Evolutionary conservation across 495 filamentous ascomycete genomes (phyloP), one percentile per base, ranked within the genome.

Genomic region (Podospora conica): DNA sequence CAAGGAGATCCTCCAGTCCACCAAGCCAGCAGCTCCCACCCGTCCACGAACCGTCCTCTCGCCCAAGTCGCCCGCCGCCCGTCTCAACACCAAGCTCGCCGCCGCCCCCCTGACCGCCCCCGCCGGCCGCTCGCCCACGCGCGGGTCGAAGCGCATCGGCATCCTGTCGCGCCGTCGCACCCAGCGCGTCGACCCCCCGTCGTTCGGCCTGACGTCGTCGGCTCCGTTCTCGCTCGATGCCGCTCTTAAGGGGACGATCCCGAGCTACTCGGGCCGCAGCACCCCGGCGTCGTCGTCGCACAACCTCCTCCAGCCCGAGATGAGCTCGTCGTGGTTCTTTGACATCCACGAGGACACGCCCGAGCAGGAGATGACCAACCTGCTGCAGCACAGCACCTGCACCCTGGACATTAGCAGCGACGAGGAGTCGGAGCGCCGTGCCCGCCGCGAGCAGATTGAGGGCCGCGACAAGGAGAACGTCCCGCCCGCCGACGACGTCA

Each of bases 311-410:
- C 31, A 55, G 28, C 27, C 83, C 12, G 82, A 83, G 60, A 74
- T 79, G 55, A 86, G 84, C 24, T 85, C 86, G 23, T 84, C 84
- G 18, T 97, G 94, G 94, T 88, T 89, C 79, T 98, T 98, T 75
- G 88, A 92, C 54, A 98, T 98, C 76, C 88, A 98, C 72, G 93
- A 97, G 73, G 95, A 98, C 76, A 91, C 91, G 0, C 85, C 86
- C 29, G 90, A 96, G 69, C 91, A 98, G 69, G 87, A 93, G 70
- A 89, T 92, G 76, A 89, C 91, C 61, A 97, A 96, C 72, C 78
- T 96, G 3, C 90, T 98, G 81, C 89, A 96, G 73, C 94, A 97
- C 78, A 90, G 88, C 29, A 91, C 95, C 22, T 85, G 87, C 70
- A 88, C 88, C 0, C 85, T 98, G 0, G 94, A 98, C 72, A 93